These are phyloP conservation scores for Tilletia caries DNA, from an alignment of 1,284 basidiomycete species.

Conservation along the genomic window DNA sequence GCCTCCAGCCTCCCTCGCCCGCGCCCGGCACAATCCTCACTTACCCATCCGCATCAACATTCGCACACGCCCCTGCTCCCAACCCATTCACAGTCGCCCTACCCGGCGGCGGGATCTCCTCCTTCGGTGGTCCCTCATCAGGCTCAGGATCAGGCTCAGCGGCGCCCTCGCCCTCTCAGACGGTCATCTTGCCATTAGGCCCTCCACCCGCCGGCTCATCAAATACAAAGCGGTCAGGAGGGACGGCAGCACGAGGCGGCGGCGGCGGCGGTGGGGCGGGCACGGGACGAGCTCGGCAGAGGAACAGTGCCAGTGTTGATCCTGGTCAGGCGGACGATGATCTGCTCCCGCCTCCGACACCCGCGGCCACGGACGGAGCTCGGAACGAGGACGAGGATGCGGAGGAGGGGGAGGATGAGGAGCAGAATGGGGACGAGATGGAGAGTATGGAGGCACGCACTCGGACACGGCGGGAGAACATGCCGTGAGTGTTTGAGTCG, in stretches of 20 bases:
- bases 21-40: not conserved
- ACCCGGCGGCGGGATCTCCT: not conserved
- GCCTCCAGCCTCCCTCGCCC: not conserved
- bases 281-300: conserved; percentile 5
- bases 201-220: not conserved
- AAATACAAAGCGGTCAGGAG: not conserved
- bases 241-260: not conserved
- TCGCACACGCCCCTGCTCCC: not conserved
- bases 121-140: not conserved
- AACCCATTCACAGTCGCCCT: not conserved
- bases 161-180: not conserved
- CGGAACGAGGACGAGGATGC: not conserved
- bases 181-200: not conserved
- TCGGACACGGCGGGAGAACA: not conserved
- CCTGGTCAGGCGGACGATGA: conserved; percentile 5
- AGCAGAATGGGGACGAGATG: conserved; percentile 3
- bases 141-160: too few relatives aligned
- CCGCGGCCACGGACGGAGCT: not conserved
- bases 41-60: not conserved
- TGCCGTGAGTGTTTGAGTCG: not conserved
- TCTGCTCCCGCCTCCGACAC: conserved; percentile 1
- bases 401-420: not conserved
- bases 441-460: not conserved
- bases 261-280: not conserved
- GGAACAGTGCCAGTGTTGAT: conserved; percentile 5